Evolutionary conservation across 1,284 basidiomycete species (phyloP).

Genomic region (Vanrija pseudolonga): DNA sequence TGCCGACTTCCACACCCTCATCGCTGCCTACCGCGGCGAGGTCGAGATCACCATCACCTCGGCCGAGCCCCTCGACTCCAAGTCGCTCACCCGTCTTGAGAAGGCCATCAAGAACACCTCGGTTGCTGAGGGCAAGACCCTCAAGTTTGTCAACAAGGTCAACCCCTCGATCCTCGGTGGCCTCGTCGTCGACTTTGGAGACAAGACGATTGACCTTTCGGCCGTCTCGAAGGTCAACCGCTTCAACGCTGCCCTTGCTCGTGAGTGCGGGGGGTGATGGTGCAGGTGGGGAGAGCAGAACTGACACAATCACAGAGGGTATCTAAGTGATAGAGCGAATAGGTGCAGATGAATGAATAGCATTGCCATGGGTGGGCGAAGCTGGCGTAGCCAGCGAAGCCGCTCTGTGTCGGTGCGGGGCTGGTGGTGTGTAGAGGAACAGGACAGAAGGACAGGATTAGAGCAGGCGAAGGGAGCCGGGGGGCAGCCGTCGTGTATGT

Average conservation of each 20-base stretch:
- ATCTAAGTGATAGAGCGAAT: conserved; percentile 21
- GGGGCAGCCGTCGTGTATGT: too few species aligned
- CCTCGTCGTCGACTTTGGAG: conserved; percentile 92
- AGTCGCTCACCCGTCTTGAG: conserved; percentile 74
- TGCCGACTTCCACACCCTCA: conserved; percentile 85
- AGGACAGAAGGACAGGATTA: too few species aligned
- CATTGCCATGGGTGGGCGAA: conserved; percentile 7
- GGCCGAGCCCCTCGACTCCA: conserved; percentile 67
- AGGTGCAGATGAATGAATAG: conserved; percentile 19
- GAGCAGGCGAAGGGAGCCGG: too few species aligned
- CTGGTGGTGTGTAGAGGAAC: background rate
- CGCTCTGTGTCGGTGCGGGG: background rate
- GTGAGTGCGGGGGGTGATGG: conserved; percentile 56
- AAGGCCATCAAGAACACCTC: conserved; percentile 76
- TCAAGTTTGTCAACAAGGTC: conserved; percentile 89
- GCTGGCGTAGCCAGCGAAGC: background rate
- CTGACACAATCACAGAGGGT: conserved; percentile 27
- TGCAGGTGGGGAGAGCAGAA: background rate
- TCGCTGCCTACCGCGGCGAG: conserved; percentile 87
- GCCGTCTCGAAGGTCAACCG: conserved; percentile 90
- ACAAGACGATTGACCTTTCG: conserved; percentile 91
- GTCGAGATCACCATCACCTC: conserved; percentile 89
- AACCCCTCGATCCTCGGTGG: conserved; percentile 85
- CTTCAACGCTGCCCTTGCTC: conserved; percentile 81
- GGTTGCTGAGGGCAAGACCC: conserved; percentile 75